Evolutionary conservation across 495 filamentous ascomycete genomes (phyloP).

Genomic region (Annulohypoxylon maeteangense): DNA sequence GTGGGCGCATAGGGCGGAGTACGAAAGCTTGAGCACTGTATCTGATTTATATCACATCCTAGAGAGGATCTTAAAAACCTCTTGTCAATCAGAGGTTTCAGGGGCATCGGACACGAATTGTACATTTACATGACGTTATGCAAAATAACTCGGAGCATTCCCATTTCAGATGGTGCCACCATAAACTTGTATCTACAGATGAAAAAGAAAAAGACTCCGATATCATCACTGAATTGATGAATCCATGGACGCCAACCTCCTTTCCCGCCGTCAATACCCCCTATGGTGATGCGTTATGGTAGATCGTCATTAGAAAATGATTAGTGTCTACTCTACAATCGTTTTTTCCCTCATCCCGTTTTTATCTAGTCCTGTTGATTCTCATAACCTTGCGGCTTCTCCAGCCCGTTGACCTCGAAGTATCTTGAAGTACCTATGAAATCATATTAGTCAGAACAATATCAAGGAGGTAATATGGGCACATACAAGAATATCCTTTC

Average conservation of each 20-base stretch:
- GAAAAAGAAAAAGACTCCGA: constrained; percentile 43
- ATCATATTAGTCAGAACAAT: constrained; percentile 23
- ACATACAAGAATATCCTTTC: constrained; percentile 95
- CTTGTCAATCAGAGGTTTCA: neutral
- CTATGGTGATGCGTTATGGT: constrained; percentile 40
- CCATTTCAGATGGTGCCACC: constrained; percentile 32
- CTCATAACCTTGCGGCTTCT: constrained; percentile 85
- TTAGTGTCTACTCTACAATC: constrained; percentile 38
- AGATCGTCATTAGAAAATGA: constrained; percentile 44
- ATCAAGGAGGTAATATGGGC: neutral
- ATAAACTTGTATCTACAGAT: constrained; percentile 50
- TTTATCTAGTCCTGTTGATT: constrained; percentile 67
- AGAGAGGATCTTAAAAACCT: neutral
- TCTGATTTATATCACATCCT: neutral
- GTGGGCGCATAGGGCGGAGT: constrained; percentile 48
- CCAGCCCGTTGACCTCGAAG: constrained; percentile 81
- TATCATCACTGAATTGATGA: constrained; percentile 43
- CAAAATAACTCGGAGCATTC: constrained; percentile 27
- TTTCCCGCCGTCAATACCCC: constrained; percentile 42
- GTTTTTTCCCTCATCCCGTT: constrained; percentile 14
- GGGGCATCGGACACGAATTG: neutral
- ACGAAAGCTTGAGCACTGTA: neutral
- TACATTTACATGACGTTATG: constrained; percentile 29
- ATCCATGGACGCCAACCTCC: constrained; percentile 46
- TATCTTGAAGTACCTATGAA: constrained; percentile 76